Percentiles rank a stretch among this genome's conserved stretches.
Conservation (phyloP, 805 yeast genomes). For the Danielia reshetovae region DNA sequence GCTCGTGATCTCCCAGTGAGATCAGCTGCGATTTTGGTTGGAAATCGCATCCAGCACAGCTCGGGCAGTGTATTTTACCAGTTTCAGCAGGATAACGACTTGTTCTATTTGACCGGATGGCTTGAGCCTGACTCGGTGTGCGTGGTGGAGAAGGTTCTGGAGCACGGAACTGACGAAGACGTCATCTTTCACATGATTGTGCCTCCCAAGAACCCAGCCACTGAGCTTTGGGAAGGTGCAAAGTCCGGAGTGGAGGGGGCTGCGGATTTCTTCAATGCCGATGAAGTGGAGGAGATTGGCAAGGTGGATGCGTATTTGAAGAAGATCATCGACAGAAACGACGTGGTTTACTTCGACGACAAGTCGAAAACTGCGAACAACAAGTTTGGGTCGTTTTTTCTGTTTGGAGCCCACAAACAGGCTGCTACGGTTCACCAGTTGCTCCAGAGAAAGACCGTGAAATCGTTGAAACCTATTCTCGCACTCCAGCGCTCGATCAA, state of each 20-base stretch:
- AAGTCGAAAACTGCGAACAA: conserved; percentile 6
- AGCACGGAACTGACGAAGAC: conserved; percentile 43
- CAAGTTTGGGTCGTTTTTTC: conserved; percentile 18
- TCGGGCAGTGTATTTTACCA: conserved; percentile 90
- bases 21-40: conserved; percentile 71
- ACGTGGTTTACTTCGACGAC: conserved; percentile 55
- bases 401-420: conserved; percentile 5
- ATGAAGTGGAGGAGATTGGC: conserved; percentile 54
- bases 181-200: conserved; percentile 74
- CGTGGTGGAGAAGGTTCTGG: conserved; percentile 58
- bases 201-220: conserved; percentile 71
- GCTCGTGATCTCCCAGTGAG: conserved; percentile 54
- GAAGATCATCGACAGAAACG: conserved; percentile 45
- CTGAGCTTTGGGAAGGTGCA: conserved; percentile 94
- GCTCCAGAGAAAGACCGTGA: conserved; percentile 33
- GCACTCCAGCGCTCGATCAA: conserved; percentile 62
- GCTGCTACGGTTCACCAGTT: conserved; percentile 15
- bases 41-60: conserved; percentile 69
- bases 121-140: conserved; percentile 80
- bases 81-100: conserved; percentile 88
- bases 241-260: conserved; percentile 86
- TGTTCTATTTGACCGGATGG: conserved; percentile 88
- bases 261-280: conserved; percentile 82
- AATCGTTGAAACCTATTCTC: conserved; percentile 40
- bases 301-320: conserved; percentile 41